Conservation (phyloP, 805 yeast species). For the Lipomyces sp. region DNA sequence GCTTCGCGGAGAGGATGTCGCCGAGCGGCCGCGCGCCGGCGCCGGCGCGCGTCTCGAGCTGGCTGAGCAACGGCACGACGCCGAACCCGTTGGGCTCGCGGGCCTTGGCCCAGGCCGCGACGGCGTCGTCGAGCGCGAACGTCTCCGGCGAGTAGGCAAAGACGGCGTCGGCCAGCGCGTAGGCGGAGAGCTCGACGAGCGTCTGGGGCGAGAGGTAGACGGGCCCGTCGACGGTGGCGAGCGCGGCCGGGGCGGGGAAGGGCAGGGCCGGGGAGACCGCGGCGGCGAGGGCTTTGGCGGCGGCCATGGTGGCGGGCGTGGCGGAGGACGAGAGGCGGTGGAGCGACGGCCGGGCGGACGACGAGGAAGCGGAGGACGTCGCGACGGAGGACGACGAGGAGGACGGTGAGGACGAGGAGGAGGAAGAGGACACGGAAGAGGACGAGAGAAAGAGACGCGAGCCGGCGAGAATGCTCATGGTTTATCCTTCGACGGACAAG, state of each 20-base stretch:
- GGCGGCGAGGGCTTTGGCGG: not conserved
- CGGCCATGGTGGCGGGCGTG: not conserved
- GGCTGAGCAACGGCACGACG: constrained; percentile 57
- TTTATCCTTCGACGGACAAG: no score
- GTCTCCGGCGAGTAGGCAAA: constrained; percentile 71
- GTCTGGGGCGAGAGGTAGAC: constrained; percentile 24
- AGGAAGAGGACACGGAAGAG: not conserved
- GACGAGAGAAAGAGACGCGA: no score
- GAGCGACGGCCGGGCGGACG: not conserved
- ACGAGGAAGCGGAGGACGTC: not conserved
- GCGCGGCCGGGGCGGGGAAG: constrained; percentile 14
- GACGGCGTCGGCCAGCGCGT: constrained; percentile 37
- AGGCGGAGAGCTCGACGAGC: constrained; percentile 29
- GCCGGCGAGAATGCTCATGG: no score
- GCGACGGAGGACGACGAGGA: not conserved
- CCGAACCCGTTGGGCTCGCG: constrained; percentile 53
- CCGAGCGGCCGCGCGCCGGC: constrained; percentile 80
- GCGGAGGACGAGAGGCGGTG: not conserved
- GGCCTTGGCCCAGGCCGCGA: constrained; percentile 57
- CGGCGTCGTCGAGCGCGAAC: constrained; percentile 56
- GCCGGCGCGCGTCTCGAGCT: constrained; percentile 70
- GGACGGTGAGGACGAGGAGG: not conserved
- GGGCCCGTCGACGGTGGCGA: constrained; percentile 23
- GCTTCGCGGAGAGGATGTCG: constrained; percentile 43
- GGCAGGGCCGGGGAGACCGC: constrained; percentile 2